A percentile compares a stretch with the other conserved stretches of the same genome.
These are phyloP conservation scores for Coprinopsis strossmayeri DNA, from an alignment of 768 basidiomycete species.

Conservation along the genomic window DNA sequence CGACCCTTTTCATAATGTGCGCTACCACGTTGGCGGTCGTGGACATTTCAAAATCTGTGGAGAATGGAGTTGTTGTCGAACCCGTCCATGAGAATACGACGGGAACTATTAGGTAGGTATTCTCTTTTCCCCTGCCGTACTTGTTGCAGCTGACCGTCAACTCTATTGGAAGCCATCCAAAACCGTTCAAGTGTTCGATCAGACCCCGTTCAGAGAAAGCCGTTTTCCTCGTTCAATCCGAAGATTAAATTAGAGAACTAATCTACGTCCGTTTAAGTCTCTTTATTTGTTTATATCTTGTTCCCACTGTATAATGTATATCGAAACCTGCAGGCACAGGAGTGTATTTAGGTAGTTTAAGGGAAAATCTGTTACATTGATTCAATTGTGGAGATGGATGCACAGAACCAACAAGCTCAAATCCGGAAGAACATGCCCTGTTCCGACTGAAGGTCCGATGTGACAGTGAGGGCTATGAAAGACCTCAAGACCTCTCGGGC, in stretches of 20 bases:
- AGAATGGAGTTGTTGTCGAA: slow-evolving; percentile 38
- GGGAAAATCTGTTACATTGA: no score
- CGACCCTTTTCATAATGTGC: slow-evolving; percentile 46
- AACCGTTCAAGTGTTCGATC: slow-evolving; percentile 54
- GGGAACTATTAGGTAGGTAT: slow-evolving; percentile 54
- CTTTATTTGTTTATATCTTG: slow-evolving; percentile 29
- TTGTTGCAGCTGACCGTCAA: slow-evolving; percentile 1
- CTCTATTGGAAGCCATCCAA: slow-evolving; percentile 42
- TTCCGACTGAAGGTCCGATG: no score
- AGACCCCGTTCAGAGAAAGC: slow-evolving; percentile 43
- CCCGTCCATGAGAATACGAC: slow-evolving; percentile 52
- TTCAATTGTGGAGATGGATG: no score
- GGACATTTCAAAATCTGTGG: slow-evolving; percentile 39
- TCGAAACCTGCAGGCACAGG: neutral
- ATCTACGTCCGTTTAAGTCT: neutral
- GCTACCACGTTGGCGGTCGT: slow-evolving; percentile 48
- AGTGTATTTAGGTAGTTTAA: neutral
- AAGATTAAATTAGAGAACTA: neutral
- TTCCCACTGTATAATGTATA: neutral
- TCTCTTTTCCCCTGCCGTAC: neutral
- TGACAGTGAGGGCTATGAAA: no score
- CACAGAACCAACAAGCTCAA: no score
- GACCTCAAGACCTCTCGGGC: no score
- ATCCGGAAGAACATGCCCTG: no score
- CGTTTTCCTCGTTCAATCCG: slow-evolving; percentile 14